Conservation (phyloP, 2,329 filamentous ascomycete species). For the Fulvia fulva region DNA sequence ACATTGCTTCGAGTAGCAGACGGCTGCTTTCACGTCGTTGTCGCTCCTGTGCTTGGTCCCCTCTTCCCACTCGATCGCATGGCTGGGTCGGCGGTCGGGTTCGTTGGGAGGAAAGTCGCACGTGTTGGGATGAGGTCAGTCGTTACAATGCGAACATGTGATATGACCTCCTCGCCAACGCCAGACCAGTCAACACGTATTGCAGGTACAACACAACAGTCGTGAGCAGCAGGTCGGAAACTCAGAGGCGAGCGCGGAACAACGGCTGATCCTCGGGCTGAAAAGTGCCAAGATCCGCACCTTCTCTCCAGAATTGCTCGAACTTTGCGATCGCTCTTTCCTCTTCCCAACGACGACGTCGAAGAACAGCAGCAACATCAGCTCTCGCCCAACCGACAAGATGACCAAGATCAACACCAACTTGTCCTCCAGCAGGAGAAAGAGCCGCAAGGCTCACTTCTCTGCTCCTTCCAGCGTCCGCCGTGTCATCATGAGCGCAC, state of each 20-base stretch:
- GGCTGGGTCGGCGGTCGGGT: neutral
- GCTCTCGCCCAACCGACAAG: slow-evolving; percentile 39
- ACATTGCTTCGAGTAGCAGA: slow-evolving; percentile 15
- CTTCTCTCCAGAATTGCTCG: neutral
- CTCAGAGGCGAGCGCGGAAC: too few relatives aligned
- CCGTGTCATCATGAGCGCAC: slow-evolving; percentile 95
- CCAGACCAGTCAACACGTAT: neutral
- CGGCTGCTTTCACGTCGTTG: neutral
- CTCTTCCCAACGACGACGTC: slow-evolving; percentile 19
- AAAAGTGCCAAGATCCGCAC: neutral
- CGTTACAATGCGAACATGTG: neutral
- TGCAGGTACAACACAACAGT: neutral
- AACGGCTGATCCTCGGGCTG: slow-evolving; percentile 1
- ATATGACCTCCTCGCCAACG: neutral
- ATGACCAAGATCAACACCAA: slow-evolving; percentile 69
- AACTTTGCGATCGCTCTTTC: neutral
- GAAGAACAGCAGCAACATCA: slow-evolving; percentile 15
- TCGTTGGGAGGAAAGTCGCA: neutral
- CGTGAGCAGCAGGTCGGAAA: too few relatives aligned
- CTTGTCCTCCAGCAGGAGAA: slow-evolving; percentile 82
- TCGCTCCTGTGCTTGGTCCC: neutral
- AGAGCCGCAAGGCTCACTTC: slow-evolving; percentile 99
- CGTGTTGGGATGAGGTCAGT: neutral
- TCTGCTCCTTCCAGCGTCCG: slow-evolving; percentile 88
- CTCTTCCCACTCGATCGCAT: neutral